Percentiles rank a stretch among this genome's conserved stretches.
phyloP scores from a whole-genome alignment of 2,329 filamentous ascomycete species.

The Colletotrichum sp. region DNA sequence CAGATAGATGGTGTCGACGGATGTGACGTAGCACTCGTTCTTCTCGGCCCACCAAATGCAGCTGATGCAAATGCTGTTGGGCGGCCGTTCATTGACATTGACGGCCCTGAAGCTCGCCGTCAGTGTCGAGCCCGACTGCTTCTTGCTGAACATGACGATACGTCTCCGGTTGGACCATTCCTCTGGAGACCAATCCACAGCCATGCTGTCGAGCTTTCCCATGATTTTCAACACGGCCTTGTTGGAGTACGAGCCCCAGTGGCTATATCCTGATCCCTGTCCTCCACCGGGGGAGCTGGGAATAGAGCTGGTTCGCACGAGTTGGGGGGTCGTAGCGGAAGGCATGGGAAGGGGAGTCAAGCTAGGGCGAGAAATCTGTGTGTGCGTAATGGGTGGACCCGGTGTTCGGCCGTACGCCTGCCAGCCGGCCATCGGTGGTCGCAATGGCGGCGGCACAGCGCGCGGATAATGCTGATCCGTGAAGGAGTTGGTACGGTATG shows the following conservation, averaged over 20 bases:
- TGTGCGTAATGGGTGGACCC: conserved; percentile 44
- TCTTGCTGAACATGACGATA: conserved; percentile 87
- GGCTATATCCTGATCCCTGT: conserved; percentile 66
- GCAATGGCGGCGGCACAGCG: conserved; percentile 35
- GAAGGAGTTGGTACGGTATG: conserved; percentile 59
- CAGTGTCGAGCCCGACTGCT: conserved; percentile 82
- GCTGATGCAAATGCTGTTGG: conserved; percentile 91
- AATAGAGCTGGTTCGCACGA: conserved; percentile 63
- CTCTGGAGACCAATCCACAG: conserved; percentile 79
- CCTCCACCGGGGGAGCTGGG: conserved; percentile 41
- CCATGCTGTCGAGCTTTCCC: conserved; percentile 86
- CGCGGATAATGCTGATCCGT: conserved; percentile 50
- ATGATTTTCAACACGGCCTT: conserved; percentile 87
- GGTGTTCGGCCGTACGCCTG: conserved; percentile 40
- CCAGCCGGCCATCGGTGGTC: conserved; percentile 46
- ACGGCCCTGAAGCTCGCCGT: conserved; percentile 82
- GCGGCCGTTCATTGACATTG: conserved; percentile 76
- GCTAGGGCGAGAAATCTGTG: conserved; percentile 49
- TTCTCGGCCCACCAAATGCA: conserved; percentile 98
- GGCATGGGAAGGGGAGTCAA: conserved; percentile 56
- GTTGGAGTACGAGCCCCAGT: conserved; percentile 80
- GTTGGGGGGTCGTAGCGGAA: conserved; percentile 48
- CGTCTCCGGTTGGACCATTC: conserved; percentile 81
- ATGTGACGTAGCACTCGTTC: conserved; percentile 89
- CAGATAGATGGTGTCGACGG: conserved; percentile 95